Base-by-base conservation (phyloP, 352 stramenopile genomes). In the Phytophthora sp. region DNA sequence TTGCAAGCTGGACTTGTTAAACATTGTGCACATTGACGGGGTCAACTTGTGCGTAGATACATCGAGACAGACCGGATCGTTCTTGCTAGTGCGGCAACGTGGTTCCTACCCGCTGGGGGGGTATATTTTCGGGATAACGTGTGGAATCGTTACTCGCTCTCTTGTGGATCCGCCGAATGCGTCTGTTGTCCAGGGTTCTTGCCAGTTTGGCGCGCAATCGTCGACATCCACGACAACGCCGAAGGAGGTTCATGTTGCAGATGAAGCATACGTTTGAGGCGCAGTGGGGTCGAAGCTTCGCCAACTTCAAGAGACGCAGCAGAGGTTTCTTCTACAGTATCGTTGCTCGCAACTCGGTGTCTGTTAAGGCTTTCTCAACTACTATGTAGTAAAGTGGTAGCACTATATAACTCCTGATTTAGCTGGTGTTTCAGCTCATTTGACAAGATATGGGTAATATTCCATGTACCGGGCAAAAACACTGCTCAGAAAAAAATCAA, bases 121-220 rank as follows among this genome's bases (percentile, higher is more conserved):
- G n/a, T 60, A 36, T 52, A 69, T n/a, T 73, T 73, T 16, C 66
- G 58, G 33, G 66, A 73, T 47, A 61, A 62, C 20, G 35, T 57
- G n/a, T 73, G 59, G 59, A 69, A 50, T 73, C 7, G 53, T 69
- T 8, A 33, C 53, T 18, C 58, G 38, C 15, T 69, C 59, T 1
- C 59, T 59, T 11, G 47, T 35, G 2, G 58, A 73, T 27, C 53
- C 66, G 3, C 26, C 38, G 6, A 53, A 69, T 24, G 42, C 50
- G 4, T 73, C 52, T 9, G 33, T 73, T 15, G 39, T 69, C 1
- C 66, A 58, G 15, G 66, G 38, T 8, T 73, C 62, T 29, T 73
- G 46, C 21, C 66, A 66, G 7, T 66, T 73, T 41, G 62, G 57
- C 20, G 51, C 54, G 0, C 31, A 65, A 29, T 18, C 15, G 6